These are phyloP conservation scores for Macrophomina tecta DNA, from an alignment of 2,329 filamentous ascomycete species.

Conservation along the genomic window DNA sequence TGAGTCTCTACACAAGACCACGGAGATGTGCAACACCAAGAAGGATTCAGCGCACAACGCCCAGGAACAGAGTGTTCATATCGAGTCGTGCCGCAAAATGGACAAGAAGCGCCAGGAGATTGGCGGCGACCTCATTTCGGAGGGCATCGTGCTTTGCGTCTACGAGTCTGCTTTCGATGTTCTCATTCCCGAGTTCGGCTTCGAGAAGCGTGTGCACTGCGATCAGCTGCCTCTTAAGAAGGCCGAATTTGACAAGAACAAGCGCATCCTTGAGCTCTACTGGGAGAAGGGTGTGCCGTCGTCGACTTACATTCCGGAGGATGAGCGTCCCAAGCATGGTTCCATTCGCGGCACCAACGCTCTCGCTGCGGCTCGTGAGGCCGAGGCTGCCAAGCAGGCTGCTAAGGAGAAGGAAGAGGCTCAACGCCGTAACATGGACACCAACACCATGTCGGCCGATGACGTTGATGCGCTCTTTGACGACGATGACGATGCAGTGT, in stretches of 20 bases:
- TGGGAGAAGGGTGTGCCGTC: slow-evolving; percentile 99
- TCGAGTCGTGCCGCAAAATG: slow-evolving; percentile 95
- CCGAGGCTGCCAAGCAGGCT: slow-evolving; percentile 79
- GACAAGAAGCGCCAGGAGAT: slow-evolving; percentile 86
- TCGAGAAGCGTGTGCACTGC: slow-evolving; percentile 98
- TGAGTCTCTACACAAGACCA: slow-evolving; percentile 87
- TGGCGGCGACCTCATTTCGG: slow-evolving; percentile 90
- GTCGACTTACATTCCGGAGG: slow-evolving; percentile 93
- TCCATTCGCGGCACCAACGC: slow-evolving; percentile 76
- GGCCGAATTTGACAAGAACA: slow-evolving; percentile 98
- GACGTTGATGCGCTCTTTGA: slow-evolving; percentile 96
- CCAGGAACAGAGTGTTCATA: slow-evolving; percentile 98
- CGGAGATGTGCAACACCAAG: slow-evolving; percentile 97
- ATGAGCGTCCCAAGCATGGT: slow-evolving; percentile 88
- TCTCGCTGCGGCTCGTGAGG: slow-evolving; percentile 76
- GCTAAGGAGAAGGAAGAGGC: slow-evolving; percentile 90
- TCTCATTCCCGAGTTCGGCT: slow-evolving; percentile 96
- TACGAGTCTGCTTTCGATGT: slow-evolving; percentile 99
- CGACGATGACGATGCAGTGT: slow-evolving; percentile 76
- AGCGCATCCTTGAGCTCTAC: slow-evolving; percentile 92
- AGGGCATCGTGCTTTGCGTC: slow-evolving; percentile 94
- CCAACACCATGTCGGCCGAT: slow-evolving; percentile 89
- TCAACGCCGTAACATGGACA: slow-evolving; percentile 91
- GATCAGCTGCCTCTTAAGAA: slow-evolving; percentile 98
- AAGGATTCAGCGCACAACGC: slow-evolving; percentile 97